Evolutionary conservation across 306 rosid species (phyloP), one percentile per base, ranked within the genome.

Genomic region (peach (Prunus persica)): DNA sequence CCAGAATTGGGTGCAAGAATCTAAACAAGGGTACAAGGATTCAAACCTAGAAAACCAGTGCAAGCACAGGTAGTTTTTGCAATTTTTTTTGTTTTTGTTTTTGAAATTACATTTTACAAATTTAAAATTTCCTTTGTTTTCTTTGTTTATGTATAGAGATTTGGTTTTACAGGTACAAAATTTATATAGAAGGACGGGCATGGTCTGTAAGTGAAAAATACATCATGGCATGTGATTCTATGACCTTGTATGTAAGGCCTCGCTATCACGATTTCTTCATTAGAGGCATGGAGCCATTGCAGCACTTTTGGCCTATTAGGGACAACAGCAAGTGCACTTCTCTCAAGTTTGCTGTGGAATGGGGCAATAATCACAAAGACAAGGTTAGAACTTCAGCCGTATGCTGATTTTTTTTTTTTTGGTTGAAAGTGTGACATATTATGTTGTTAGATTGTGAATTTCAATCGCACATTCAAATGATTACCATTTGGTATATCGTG

Each of bases 191-290:
- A 84, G 98, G 98, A 70, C 78, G 79, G 78, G 93, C 84, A 2
- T 93, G 98, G 96, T 93, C 96, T 0, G 93, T 91, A 6, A 93
- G 96, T 75, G 93, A 89, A 76, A 93, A 93, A 66, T 86, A 91
- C 79, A 91, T 89, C 34, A 38, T 91, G 61, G 91, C 98, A 0
- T 93, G 98, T 52, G 88, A 93, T 67, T 86, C 98, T 0, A 83
- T 82, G 75, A 75, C 91, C 7, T 54, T 93, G 27, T 61, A 87
- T 0, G 85, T 88, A 25, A 91, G 67, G 73, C 83, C 98, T 71
- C 87, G 71, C 10, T 91, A 25, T 64, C 60, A 86, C 28, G 95
- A 93, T 74, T 93, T 89, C 85, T 93, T 84, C 90, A 79, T 77
- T 5, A 83, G 96, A 74, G 89, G 88, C 43, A 73, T 93, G 81